Evolutionary conservation across 2,329 filamentous ascomycete species (phyloP).

Genomic region (Purpureocillium takamizusanense): DNA sequence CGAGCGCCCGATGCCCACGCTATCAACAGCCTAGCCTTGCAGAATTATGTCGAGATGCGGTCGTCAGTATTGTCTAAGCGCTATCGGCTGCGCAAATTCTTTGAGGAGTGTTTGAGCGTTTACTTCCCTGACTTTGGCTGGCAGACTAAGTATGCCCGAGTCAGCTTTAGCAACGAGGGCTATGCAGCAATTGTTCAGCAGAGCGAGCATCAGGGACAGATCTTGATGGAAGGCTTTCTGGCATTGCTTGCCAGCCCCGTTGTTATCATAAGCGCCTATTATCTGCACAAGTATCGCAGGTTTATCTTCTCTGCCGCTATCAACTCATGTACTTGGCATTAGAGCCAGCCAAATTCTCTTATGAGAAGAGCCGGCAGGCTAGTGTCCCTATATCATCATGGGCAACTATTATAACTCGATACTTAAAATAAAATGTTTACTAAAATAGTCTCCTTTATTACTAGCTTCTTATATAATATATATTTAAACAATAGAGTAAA

Average conservation of each 20-base stretch:
- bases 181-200: constrained; percentile 74
- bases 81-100: constrained; percentile 72
- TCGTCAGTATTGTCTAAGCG: constrained; percentile 67
- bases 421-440: neutral
- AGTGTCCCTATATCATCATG: too few relatives aligned
- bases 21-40: constrained; percentile 84
- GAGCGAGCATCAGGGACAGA: constrained; percentile 58
- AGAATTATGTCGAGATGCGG: constrained; percentile 94
- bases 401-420: neutral
- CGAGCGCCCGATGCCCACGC: constrained; percentile 73
- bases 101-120: constrained; percentile 76
- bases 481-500: neutral
- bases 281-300: constrained; percentile 17
- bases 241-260: constrained; percentile 23
- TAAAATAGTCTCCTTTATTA: neutral
- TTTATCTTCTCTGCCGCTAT: constrained; percentile 7
- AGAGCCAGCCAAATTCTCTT: too few relatives aligned
- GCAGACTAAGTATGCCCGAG: constrained; percentile 83
- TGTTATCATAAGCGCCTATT: constrained; percentile 12
- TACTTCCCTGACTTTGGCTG: constrained; percentile 73
- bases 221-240: constrained; percentile 41
- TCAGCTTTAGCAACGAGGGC: constrained; percentile 88
- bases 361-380: too few relatives aligned
- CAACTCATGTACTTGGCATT: neutral
- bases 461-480: neutral